phyloP scores from a whole-genome alignment of 1,139 yeast genomes.

The Pichiaceae sp. region DNA sequence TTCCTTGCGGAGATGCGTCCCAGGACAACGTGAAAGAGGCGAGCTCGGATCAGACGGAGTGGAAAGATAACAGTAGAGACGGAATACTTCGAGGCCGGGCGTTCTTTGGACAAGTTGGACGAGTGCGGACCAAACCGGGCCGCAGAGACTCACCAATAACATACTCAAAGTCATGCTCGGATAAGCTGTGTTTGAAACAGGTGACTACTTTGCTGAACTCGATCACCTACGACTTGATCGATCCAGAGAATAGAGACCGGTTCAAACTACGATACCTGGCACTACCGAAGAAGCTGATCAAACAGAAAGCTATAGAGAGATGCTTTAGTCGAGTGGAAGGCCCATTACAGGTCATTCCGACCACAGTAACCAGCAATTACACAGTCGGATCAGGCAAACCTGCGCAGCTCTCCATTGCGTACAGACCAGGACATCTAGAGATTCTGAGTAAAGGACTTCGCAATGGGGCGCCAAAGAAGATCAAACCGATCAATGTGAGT shows the following conservation, averaged over 20 bases:
- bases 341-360: constrained; percentile 9
- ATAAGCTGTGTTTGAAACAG: constrained; percentile 65
- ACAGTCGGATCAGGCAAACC: constrained; percentile 5
- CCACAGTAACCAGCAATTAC: constrained; percentile 2
- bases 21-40: constrained; percentile 34
- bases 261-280: constrained; percentile 48
- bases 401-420: constrained; percentile 12
- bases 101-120: constrained; percentile 47
- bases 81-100: constrained; percentile 54
- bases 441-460: constrained; percentile 19
- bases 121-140: constrained; percentile 88
- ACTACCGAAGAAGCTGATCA: constrained; percentile 32
- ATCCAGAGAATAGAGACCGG: constrained; percentile 17
- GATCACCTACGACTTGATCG: constrained; percentile 35
- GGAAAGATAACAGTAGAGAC: constrained; percentile 10
- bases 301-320: constrained; percentile 34
- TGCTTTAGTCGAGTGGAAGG: constrained; percentile 36
- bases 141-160: constrained; percentile 65
- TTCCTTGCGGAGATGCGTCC: constrained; percentile 93
- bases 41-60: constrained; percentile 18
- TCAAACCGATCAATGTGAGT: constrained; percentile 9
- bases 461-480: constrained; percentile 18
- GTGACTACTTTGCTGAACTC: constrained; percentile 50
- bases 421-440: constrained; percentile 13
- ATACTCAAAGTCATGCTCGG: constrained; percentile 80